Conservation (phyloP, 2,329 filamentous ascomycete species). For the Phyllosticta citriasiana region DNA sequence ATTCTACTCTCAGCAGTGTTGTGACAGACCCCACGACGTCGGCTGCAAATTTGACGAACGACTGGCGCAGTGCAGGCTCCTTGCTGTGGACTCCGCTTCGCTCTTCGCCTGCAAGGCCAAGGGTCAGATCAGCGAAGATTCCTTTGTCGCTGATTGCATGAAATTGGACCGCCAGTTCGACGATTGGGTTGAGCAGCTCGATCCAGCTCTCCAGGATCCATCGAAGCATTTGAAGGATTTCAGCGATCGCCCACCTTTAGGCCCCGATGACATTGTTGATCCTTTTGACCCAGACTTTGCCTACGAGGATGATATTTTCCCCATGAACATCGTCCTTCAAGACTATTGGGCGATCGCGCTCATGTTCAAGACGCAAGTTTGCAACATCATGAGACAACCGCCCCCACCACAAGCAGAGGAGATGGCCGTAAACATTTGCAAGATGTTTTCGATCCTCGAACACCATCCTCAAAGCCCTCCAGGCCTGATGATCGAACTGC, state of each 20-base stretch:
- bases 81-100: slow-evolving; percentile 71
- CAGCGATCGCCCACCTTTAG: slow-evolving; percentile 40
- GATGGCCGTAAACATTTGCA: slow-evolving; percentile 61
- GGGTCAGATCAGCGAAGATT: slow-evolving; percentile 52
- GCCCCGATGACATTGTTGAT: slow-evolving; percentile 59
- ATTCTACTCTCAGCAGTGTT: slow-evolving; percentile 51
- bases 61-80: slow-evolving; percentile 56
- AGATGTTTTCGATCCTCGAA: slow-evolving; percentile 70
- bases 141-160: slow-evolving; percentile 54
- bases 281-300: slow-evolving; percentile 62
- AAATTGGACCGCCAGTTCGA: slow-evolving; percentile 32
- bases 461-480: slow-evolving; percentile 59
- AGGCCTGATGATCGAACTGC: slow-evolving; percentile 61
- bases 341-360: slow-evolving; percentile 72
- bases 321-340: slow-evolving; percentile 62
- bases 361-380: slow-evolving; percentile 70
- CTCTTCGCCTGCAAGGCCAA: slow-evolving; percentile 61
- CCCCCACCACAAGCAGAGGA: slow-evolving; percentile 45
- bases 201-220: slow-evolving; percentile 51
- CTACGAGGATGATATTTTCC: slow-evolving; percentile 59
- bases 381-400: slow-evolving; percentile 44
- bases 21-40: slow-evolving; percentile 51
- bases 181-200: slow-evolving; percentile 41
- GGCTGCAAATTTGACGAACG: slow-evolving; percentile 57
- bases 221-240: slow-evolving; percentile 56